phyloP scores from a whole-genome alignment of 164 flowering plant genomes.

The Vitis vinifera region DNA sequence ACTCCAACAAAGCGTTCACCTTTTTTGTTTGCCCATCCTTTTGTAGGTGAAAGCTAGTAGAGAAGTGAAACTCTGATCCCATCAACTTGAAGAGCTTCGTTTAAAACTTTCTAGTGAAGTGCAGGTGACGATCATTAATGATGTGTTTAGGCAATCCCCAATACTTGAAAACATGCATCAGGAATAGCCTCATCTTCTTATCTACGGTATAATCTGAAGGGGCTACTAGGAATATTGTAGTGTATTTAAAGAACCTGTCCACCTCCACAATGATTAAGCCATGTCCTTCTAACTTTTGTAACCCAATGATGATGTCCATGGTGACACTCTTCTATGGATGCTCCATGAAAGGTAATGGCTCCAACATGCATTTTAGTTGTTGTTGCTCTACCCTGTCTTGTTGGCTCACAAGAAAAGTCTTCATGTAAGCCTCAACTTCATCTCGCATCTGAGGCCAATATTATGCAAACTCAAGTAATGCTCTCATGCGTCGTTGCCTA shows the following conservation, averaged over 20 bases:
- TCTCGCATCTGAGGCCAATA: slow-evolving; percentile 10
- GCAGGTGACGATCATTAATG: not conserved
- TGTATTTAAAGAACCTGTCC: slow-evolving; percentile 13
- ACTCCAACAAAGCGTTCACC: not conserved
- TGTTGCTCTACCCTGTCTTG: slow-evolving; percentile 11
- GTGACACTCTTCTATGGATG: too few relatives aligned
- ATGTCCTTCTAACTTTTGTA: too few relatives aligned
- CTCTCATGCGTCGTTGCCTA: not conserved
- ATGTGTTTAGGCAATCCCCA: not conserved
- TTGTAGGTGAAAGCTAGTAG: not conserved
- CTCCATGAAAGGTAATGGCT: too few relatives aligned
- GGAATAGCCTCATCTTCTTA: not conserved
- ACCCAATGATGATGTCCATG: too few relatives aligned
- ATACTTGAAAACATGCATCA: slow-evolving; percentile 8
- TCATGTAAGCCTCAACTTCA: slow-evolving; percentile 6
- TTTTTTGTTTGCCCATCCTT: not conserved
- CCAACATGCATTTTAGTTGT: too few relatives aligned
- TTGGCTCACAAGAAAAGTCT: slow-evolving; percentile 16
- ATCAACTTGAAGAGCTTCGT: not conserved
- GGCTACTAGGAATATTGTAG: not conserved
- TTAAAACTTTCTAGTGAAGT: not conserved
- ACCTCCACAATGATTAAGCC: not conserved
- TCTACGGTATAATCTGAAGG: not conserved
- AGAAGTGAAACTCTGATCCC: not conserved
- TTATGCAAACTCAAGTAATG: not conserved